phyloP scores from a whole-genome alignment of 176 grass and related monocot genomes.

The Pharus latifolius region DNA sequence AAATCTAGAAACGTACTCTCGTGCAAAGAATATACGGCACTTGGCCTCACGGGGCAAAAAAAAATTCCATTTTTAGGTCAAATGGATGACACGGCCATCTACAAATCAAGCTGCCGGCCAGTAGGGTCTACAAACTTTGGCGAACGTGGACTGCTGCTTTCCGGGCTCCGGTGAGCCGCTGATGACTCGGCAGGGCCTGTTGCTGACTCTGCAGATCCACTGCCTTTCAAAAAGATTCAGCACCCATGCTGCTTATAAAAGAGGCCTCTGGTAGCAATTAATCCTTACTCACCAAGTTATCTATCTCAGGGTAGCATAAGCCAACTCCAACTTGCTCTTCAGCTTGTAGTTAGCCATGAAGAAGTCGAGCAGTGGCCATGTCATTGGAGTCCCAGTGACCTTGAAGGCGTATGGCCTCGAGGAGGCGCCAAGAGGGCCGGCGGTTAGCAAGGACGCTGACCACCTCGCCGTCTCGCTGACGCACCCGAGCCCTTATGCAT shows the following conservation, averaged over 20 bases:
- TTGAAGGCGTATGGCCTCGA: conserved; percentile 42
- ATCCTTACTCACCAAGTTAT: conserved; percentile 36
- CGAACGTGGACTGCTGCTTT: conserved; percentile 37
- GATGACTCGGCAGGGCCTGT: conserved; percentile 32
- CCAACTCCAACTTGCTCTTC: background rate
- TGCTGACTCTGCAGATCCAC: conserved; percentile 45
- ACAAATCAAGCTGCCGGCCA: background rate
- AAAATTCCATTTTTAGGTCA: background rate
- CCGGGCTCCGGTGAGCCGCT: background rate
- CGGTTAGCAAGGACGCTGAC: conserved; percentile 23
- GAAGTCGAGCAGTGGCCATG: conserved; percentile 26
- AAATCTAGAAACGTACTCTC: conserved; percentile 21
- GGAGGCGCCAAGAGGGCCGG: conserved; percentile 14
- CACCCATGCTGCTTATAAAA: conserved; percentile 23
- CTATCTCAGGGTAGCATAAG: background rate
- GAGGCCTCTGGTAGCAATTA: conserved; percentile 22
- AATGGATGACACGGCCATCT: conserved; percentile 9
- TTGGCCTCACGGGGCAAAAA: conserved; percentile 31
- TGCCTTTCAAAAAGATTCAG: conserved; percentile 27
- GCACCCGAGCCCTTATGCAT: conserved; percentile 33
- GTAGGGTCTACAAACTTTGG: conserved; percentile 10
- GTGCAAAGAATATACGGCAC: conserved; percentile 25
- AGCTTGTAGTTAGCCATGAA: conserved; percentile 5
- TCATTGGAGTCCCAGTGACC: conserved; percentile 46
- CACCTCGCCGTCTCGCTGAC: conserved; percentile 31